Base-by-base conservation (phyloP, 2,329 filamentous ascomycete species). In the Lachnellula subtilissima region DNA sequence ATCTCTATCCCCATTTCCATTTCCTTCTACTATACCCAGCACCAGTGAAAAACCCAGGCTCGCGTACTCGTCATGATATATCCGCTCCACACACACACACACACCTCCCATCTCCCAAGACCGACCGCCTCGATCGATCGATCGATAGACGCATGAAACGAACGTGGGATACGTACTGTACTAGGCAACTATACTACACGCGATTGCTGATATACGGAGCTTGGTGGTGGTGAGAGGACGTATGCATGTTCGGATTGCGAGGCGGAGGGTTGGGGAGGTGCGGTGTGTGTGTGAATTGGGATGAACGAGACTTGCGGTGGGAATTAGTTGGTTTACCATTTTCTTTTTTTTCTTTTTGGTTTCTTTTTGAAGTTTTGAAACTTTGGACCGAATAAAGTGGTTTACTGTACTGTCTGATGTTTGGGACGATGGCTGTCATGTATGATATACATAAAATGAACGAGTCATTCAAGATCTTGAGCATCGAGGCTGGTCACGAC, bases 131-230 rank as follows among this genome's bases (percentile, higher is more conserved):
- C 11, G 36, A 39, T 11, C 2, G 11, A n/a, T 22, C 22, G 22
- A 39, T 39, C 11, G 36, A 39, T n/a, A 57, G 23, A 3, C 42
- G 40, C 3, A 22, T 22, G 22, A 22, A 22, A 28, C 23, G 55
- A 53, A 53, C 11, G 42, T 51, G 1, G 52, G 43, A 22, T 22
- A 22, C 17, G 22, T 50, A 40, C 12, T n/a, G n/a, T 50, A 40
- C 12, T n/a, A 5, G 2, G 22, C 3, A 14, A 32, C 28, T 14
- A 47, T 52, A 12, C 14, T 48, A 2, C 32, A 40, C 5, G 55
- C 40, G 28, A 57, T 17, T 6, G 55, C 50, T 1, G 55, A 57
- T 50, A 53, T 57, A 3, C 47, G 50, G 46, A 42, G 46, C 39
- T 22, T 22, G n/a, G n/a, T n/a, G 22, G 22, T 22, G 22, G 22